Percentiles rank a stretch among this genome's conserved stretches.
Evolutionary conservation across 192 early-diverging fungal genomes (phyloP).

Genomic region (Allomyces macrogynus): DNA sequence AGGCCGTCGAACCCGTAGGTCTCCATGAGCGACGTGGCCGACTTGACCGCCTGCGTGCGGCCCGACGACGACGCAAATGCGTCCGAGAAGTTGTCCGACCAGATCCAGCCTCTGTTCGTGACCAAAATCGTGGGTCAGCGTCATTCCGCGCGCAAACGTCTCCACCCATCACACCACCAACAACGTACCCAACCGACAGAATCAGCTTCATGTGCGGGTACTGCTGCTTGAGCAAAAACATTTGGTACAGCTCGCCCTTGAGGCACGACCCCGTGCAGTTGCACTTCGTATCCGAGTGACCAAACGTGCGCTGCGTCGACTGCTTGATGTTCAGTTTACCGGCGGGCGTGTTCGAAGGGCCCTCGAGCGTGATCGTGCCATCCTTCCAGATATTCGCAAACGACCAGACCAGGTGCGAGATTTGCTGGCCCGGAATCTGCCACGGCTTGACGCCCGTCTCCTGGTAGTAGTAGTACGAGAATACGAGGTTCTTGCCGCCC

Average conservation of each 20-base stretch:
- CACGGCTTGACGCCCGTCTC: neutral
- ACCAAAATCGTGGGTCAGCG: neutral
- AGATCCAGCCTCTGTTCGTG: neutral
- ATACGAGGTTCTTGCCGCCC: neutral
- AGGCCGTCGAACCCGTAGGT: neutral
- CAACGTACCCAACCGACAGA: constrained; percentile 1
- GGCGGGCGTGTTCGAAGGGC: neutral
- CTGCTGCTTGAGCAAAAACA: constrained; percentile 4
- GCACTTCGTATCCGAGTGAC: neutral
- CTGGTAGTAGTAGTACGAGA: neutral
- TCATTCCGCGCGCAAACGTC: no score
- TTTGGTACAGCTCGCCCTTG: neutral
- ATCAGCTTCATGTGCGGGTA: constrained; percentile 4
- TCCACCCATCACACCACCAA: neutral
- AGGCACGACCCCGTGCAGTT: neutral
- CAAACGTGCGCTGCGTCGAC: neutral
- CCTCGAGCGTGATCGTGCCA: neutral
- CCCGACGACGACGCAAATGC: neutral
- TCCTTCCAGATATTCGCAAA: neutral
- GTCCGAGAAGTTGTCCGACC: constrained; percentile 2
- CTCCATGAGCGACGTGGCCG: neutral
- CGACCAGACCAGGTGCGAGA: neutral
- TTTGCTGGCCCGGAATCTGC: neutral
- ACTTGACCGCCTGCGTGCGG: neutral
- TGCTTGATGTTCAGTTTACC: neutral